Base-by-base conservation (phyloP, 2,329 filamentous ascomycete genomes). In the Cladosporium colombiae region DNA sequence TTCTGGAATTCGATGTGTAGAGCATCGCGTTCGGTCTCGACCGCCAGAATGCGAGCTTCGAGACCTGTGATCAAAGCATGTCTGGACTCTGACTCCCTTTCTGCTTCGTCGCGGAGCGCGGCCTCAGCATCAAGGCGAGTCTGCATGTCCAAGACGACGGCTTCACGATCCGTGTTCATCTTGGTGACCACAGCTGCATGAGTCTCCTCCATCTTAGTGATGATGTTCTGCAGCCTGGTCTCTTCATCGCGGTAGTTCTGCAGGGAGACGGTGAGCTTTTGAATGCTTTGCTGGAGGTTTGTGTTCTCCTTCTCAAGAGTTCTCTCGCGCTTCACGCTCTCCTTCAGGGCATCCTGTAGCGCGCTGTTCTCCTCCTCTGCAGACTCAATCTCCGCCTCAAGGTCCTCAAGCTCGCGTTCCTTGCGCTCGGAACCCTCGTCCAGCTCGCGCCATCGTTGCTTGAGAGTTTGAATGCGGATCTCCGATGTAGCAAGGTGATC, bases 191-290 rank as follows among this genome's bases (percentile, higher is more conserved):
- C 71, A 1, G 71, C 70, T 5, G 70, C 67, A 64, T 81, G 78
- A 33, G 80, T 75, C 14, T 75, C 67, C 68, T 83, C 80, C 67
- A 81, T 78, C 4, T 70, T 70, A 2, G 71, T 74, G 46, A 81
- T 77, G 8, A 80, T 75, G 21, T 69, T 66, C 5, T 77, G 76
- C 40, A 81, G 71, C 16, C 73, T 72, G 25, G 74, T 70, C 59
- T 81, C 76, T 35, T 82, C 79, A 11, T 68, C 66, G 33, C 75
- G 76, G 67, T 81, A 82, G 14, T 72, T 72, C 16, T 80, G 73
- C 37, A 83, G 69, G 11, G 77, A 76, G 18, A 72, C 68, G 10
- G 74, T 74, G n/a, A 82, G 73, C 27, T 75, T 77, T 23, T 77
- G 73, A 14, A 80, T 66, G 27, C 71, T 73, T 10, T 68, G 74